These are phyloP conservation scores for Venturia nashicola DNA, from an alignment of 2,329 filamentous ascomycete species.

Conservation along the genomic window DNA sequence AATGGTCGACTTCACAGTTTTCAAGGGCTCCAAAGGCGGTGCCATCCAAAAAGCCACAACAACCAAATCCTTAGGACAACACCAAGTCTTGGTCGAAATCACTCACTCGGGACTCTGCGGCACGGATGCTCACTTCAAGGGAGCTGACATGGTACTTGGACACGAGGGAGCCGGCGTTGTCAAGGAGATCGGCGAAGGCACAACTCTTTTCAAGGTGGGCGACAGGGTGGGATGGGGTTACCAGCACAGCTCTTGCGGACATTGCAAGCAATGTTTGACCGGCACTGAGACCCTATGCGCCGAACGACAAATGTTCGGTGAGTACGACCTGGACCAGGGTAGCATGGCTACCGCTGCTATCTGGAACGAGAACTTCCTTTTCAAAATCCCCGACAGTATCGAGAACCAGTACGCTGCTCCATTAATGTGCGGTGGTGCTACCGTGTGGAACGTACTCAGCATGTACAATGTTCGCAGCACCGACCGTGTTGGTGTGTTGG, in stretches of 20 bases:
- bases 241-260: constrained; percentile 31
- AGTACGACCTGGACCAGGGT: constrained; percentile 34
- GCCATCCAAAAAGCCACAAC: constrained; percentile 39
- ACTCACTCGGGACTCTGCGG: constrained; percentile 58
- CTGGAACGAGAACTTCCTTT: constrained; percentile 37
- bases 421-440: constrained; percentile 38
- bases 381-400: constrained; percentile 32
- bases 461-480: constrained; percentile 32
- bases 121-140: constrained; percentile 39
- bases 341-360: constrained; percentile 33
- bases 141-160: constrained; percentile 35
- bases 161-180: constrained; percentile 45
- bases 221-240: constrained; percentile 42
- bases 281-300: constrained; percentile 34
- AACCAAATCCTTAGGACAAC: constrained; percentile 32
- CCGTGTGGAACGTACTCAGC: constrained; percentile 36
- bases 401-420: constrained; percentile 35
- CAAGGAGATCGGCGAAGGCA: constrained; percentile 33
- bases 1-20: constrained; percentile 43
- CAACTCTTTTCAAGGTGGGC: constrained; percentile 35
- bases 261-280: constrained; percentile 33
- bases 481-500: constrained; percentile 56
- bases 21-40: constrained; percentile 48
- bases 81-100: constrained; percentile 50
- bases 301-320: constrained; percentile 30